Percentiles rank a stretch among this genome's conserved stretches.
Evolutionary conservation across 176 grass and related monocot species (phyloP).

Genomic region (Poa annua): DNA sequence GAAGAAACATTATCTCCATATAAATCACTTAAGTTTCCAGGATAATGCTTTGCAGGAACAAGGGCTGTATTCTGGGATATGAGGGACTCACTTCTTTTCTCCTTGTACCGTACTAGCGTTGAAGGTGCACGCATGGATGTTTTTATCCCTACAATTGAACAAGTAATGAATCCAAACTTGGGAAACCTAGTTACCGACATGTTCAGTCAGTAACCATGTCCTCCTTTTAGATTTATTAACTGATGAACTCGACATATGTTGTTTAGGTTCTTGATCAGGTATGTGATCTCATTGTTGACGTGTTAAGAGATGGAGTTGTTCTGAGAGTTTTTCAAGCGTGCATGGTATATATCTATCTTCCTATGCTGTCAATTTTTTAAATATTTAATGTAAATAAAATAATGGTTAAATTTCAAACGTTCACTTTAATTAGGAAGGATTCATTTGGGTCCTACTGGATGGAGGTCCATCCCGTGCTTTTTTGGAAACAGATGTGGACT

Average conservation of each 20-base stretch:
- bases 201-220: constrained; percentile 13
- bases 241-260: constrained; percentile 39
- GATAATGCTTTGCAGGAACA: constrained; percentile 60
- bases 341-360: constrained; percentile 64
- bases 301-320: constrained; percentile 84
- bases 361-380: constrained; percentile 17
- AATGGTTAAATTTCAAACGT: constrained; percentile 29
- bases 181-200: constrained; percentile 38
- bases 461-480: constrained; percentile 87
- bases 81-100: constrained; percentile 74
- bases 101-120: constrained; percentile 71
- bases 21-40: constrained; percentile 23
- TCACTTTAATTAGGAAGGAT: constrained; percentile 63
- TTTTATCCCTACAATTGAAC: constrained; percentile 74
- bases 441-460: constrained; percentile 85
- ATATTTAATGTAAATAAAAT: constrained; percentile 34
- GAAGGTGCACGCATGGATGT: constrained; percentile 72
- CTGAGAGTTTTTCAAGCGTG: constrained; percentile 77
- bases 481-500: constrained; percentile 69
- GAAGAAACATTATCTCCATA: constrained; percentile 28
- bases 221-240: constrained; percentile 31
- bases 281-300: constrained; percentile 83
- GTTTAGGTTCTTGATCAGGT: constrained; percentile 86
- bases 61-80: constrained; percentile 84
- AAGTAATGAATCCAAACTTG: constrained; percentile 52